Evolutionary conservation across 2,329 filamentous ascomycete genomes (phyloP).

Genomic region (Paecilomyces fulvus): DNA sequence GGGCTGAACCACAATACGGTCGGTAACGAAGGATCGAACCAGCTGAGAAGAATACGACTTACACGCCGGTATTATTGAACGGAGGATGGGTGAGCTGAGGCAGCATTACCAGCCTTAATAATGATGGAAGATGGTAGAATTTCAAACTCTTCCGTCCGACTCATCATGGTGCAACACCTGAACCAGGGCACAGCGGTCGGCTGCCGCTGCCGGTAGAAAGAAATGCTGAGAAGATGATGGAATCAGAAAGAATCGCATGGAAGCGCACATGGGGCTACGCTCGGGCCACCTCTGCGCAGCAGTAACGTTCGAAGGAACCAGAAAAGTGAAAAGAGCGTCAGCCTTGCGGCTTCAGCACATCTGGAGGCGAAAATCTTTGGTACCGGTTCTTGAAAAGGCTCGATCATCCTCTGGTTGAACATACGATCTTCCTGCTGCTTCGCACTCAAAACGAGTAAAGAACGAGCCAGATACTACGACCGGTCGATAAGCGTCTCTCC

Average conservation of each 20-base stretch:
- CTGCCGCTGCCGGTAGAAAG: constrained; percentile 3
- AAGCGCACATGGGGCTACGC: constrained; percentile 14
- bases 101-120: no score
- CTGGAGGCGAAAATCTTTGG: neutral
- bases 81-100: neutral
- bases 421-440: neutral
- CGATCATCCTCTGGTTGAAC: neutral
- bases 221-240: constrained; percentile 22
- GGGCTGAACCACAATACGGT: neutral
- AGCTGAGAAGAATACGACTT: neutral
- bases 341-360: constrained; percentile 1
- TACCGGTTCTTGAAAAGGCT: neutral
- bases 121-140: constrained; percentile 2
- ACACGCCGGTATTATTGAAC: neutral
- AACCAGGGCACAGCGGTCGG: constrained; percentile 5
- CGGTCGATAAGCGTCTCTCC: constrained; percentile 9
- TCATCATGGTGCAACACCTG: neutral
- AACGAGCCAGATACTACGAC: neutral
- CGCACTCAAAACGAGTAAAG: neutral
- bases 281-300: constrained; percentile 15
- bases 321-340: constrained; percentile 10
- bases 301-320: constrained; percentile 9
- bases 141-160: neutral
- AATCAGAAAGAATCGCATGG: constrained; percentile 21
- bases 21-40: neutral